Conservation (phyloP, 2,329 filamentous ascomycete genomes). For the Botrytis fragariae region DNA sequence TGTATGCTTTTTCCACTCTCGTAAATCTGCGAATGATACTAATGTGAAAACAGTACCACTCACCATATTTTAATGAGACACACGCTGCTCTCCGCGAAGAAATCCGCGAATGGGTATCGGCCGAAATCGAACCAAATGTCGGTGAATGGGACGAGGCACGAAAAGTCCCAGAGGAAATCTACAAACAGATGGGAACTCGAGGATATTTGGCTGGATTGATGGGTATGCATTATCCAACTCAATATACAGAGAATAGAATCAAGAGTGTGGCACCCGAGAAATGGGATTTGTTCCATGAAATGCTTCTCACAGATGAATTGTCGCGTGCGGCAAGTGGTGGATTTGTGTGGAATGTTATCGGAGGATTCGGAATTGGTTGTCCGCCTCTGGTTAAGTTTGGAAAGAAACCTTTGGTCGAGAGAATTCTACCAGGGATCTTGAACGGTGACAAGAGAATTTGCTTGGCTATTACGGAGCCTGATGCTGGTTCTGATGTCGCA, state of each 20-base stretch:
- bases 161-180: constrained; percentile 82
- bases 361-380: constrained; percentile 93
- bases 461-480: constrained; percentile 93
- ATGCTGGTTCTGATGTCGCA: constrained; percentile 92
- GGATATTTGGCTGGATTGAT: constrained; percentile 93
- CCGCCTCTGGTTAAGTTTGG: constrained; percentile 64
- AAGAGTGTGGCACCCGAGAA: constrained; percentile 79
- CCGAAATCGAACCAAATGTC: constrained; percentile 84
- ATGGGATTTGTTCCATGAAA: constrained; percentile 98
- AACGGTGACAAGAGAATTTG: constrained; percentile 96
- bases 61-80: constrained; percentile 92
- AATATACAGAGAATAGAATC: constrained; percentile 70
- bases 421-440: constrained; percentile 84
- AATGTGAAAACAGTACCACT: constrained; percentile 69
- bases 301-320: constrained; percentile 92
- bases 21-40: neutral
- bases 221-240: constrained; percentile 74
- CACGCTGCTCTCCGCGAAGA: constrained; percentile 89
- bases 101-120: constrained; percentile 87
- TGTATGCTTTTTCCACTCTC: constrained; percentile 54
- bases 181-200: constrained; percentile 90
- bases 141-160: constrained; percentile 97
- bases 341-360: constrained; percentile 94
- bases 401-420: constrained; percentile 52
- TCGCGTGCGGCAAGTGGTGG: constrained; percentile 86